Base-by-base conservation (phyloP, 2,329 filamentous ascomycete genomes). In the Claviceps pusilla region DNA sequence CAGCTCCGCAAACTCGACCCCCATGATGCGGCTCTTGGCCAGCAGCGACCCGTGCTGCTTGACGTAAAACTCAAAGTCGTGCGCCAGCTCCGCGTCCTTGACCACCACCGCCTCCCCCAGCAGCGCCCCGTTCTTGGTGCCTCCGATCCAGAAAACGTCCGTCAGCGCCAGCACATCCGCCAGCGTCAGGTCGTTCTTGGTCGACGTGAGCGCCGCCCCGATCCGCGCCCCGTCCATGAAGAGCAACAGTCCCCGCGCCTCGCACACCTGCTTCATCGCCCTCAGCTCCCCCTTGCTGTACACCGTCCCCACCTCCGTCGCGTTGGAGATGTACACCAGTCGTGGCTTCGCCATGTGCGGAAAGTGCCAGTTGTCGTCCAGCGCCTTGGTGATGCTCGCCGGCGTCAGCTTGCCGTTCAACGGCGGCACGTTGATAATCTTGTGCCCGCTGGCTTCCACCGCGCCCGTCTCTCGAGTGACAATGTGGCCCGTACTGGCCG, bases 121-220 rank as follows among this genome's bases (percentile, higher is more conserved):
- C 3, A 77, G 59, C 0, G 74, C 73, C 1, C 75, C 75, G 57
- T 74, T 74, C 57, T 77, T 77, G 4, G 75, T 77, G 0, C 75
- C 75, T 3, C 75, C 75, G 42, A 77, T 76, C 75, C 75, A 77
- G 63, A 77, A 77, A 24, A 77, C 73, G 54, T 77, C 75, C 0
- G 72, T 74, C 45, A 75, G 59, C 4, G 74, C 69, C 1, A 75
- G 61, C 6, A 77, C 62, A 53, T 77, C 75, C 0, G 59, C 58
- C 5, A 75, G 64, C 0, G 67, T 69, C 62, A 76, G 60, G 54
- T 76, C 71, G 43, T 72, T 75, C 28, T 61, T 63, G 10, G 59
- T 61, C 0, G 74, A 73, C 1, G 70, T 67, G 11, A 77, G 59
- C 0, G 74, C 75, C 1, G 67, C 60, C 2, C 68, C 68, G 19